Conservation (phyloP, 768 basidiomycete species). For the Rhodotorula graminis region DNA sequence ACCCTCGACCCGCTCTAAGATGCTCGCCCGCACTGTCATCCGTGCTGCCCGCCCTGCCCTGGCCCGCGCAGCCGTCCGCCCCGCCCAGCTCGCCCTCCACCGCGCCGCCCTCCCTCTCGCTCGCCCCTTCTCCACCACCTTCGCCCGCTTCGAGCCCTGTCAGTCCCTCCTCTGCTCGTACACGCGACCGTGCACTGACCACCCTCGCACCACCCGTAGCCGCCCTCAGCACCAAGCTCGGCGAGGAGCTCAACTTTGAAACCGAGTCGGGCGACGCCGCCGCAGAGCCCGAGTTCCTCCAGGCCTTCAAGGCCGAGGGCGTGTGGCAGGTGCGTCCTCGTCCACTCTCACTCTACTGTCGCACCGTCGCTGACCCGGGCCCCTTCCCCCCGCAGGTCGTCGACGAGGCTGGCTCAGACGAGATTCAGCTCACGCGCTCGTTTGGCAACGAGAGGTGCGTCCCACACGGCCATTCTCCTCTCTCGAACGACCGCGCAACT, state of each 20-base stretch:
- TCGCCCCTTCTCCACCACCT: constrained; percentile 13
- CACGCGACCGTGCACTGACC: too few relatives aligned
- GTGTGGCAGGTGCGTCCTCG: constrained; percentile 65
- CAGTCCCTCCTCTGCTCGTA: neutral
- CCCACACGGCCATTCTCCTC: neutral
- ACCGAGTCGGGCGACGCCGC: constrained; percentile 53
- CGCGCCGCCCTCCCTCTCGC: neutral
- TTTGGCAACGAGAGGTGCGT: constrained; percentile 87
- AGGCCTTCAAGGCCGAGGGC: constrained; percentile 64
- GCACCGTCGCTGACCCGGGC: neutral
- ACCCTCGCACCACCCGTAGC: constrained; percentile 41
- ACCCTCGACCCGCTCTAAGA: neutral
- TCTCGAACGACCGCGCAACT: neutral
- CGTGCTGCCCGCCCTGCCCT: neutral
- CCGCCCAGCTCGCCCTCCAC: neutral
- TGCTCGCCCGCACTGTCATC: constrained; percentile 2
- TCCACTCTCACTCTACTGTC: neutral
- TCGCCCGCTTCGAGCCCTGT: constrained; percentile 28
- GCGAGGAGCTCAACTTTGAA: constrained; percentile 82
- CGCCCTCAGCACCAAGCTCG: constrained; percentile 65
- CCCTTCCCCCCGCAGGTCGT: constrained; percentile 54
- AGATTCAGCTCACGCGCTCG: constrained; percentile 71
- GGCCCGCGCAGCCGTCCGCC: constrained; percentile 6
- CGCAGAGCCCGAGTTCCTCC: constrained; percentile 68
- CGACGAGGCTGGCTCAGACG: constrained; percentile 68